phyloP scores from a whole-genome alignment of 495 filamentous ascomycete genomes.

The Glonium stellatum region DNA sequence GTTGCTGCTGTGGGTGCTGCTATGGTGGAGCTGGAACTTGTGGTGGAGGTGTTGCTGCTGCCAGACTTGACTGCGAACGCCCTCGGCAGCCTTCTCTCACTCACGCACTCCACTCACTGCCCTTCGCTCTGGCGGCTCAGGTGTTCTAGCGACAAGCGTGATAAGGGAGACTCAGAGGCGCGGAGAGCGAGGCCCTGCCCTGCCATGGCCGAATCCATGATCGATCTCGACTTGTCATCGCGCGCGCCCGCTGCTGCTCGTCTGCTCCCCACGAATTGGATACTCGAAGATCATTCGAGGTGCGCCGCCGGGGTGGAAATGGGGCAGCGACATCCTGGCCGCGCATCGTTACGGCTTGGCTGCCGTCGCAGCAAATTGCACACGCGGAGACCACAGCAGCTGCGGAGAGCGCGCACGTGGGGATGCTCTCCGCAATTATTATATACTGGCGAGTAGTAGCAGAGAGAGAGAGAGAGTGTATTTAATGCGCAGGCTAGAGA shows the following conservation, averaged over 20 bases:
- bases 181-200: background rate
- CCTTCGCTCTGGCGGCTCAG: background rate
- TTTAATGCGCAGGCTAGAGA: too few relatives aligned
- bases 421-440: too few relatives aligned
- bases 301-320: conserved; percentile 11
- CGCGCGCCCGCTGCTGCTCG: background rate
- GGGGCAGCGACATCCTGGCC: conserved; percentile 13
- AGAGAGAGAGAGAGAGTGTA: too few relatives aligned
- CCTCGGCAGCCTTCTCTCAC: too few relatives aligned
- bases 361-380: background rate
- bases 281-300: conserved; percentile 7
- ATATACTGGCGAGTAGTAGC: too few relatives aligned
- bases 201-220: background rate
- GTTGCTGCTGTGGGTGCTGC: conserved; percentile 1
- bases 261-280: conserved; percentile 16
- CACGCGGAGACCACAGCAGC: too few relatives aligned
- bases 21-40: too few relatives aligned
- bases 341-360: conserved; percentile 14
- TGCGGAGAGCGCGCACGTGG: too few relatives aligned
- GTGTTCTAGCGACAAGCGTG: background rate
- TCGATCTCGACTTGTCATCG: conserved; percentile 10
- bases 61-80: too few relatives aligned
- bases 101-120: background rate
- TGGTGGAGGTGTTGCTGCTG: too few relatives aligned
- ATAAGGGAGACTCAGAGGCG: background rate